A percentile compares a stretch with the other conserved stretches of the same genome.
phyloP scores from a whole-genome alignment of 1,284 basidiomycete genomes.

The Schizophyllum amplum region DNA sequence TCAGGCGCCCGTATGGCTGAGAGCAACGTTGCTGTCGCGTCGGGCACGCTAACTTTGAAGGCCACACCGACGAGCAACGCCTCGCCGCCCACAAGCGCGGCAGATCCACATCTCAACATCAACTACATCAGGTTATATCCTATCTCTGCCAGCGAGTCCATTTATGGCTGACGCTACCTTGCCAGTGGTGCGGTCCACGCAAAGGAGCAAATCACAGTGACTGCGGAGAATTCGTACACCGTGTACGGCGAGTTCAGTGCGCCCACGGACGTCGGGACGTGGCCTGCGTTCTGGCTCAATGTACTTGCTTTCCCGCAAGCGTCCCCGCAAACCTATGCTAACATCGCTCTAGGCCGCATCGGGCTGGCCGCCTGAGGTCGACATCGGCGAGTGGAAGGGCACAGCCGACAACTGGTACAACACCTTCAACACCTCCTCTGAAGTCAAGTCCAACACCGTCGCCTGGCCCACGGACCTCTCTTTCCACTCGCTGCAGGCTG shows the following conservation, averaged over 20 bases:
- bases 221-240: constrained; percentile 24
- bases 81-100: constrained; percentile 28
- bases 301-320: neutral
- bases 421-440: constrained; percentile 33
- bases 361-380: constrained; percentile 34
- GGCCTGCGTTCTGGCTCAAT: constrained; percentile 32
- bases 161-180: neutral
- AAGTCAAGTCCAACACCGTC: constrained; percentile 30
- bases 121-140: constrained; percentile 27
- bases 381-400: constrained; percentile 40
- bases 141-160: neutral
- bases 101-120: constrained; percentile 30
- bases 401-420: constrained; percentile 36
- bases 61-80: constrained; percentile 32
- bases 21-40: constrained; percentile 27
- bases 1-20: constrained; percentile 36
- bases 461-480: constrained; percentile 33
- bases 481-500: constrained; percentile 34
- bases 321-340: neutral
- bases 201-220: constrained; percentile 34
- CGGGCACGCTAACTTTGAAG: constrained; percentile 30
- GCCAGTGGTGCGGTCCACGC: constrained; percentile 33
- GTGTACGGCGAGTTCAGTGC: constrained; percentile 35
- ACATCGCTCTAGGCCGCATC: constrained; percentile 25
- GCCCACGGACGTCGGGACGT: constrained; percentile 30